A percentile compares a stretch with the other conserved stretches of the same genome.
These are phyloP conservation scores for Ophiostoma triangulosporum DNA, from an alignment of 2,329 filamentous ascomycete species.

Conservation along the genomic window DNA sequence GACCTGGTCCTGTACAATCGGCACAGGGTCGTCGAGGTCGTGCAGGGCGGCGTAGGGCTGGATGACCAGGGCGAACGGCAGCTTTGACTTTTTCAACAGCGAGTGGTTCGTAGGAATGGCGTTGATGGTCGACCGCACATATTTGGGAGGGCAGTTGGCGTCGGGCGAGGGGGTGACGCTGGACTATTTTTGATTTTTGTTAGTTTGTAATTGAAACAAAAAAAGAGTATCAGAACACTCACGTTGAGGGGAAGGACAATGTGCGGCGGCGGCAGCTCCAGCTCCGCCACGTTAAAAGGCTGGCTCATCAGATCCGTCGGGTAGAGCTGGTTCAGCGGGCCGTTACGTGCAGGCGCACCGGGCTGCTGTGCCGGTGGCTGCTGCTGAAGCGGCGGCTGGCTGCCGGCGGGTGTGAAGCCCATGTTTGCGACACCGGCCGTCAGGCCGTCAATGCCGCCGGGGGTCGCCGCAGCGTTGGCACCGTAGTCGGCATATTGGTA, in stretches of 20 bases:
- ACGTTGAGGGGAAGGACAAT: slow-evolving; percentile 88
- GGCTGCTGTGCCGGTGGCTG: slow-evolving; percentile 32
- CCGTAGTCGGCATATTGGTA: slow-evolving; percentile 61
- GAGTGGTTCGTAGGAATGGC: slow-evolving; percentile 85
- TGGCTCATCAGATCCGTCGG: slow-evolving; percentile 84
- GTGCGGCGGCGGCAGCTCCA: slow-evolving; percentile 81
- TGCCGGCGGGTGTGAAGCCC: slow-evolving; percentile 58
- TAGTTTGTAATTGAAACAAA: neutral
- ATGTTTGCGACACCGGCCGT: slow-evolving; percentile 80
- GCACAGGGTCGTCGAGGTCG: slow-evolving; percentile 81
- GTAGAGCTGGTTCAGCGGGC: slow-evolving; percentile 72
- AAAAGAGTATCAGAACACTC: slow-evolving; percentile 28
- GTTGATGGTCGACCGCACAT: slow-evolving; percentile 89
- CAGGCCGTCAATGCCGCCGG: slow-evolving; percentile 52
- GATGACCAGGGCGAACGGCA: slow-evolving; percentile 90
- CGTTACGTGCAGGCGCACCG: slow-evolving; percentile 31
- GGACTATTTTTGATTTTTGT: slow-evolving; percentile 36
- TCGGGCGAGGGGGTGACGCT: slow-evolving; percentile 83
- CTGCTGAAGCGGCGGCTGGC: slow-evolving; percentile 23
- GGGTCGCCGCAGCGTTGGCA: slow-evolving; percentile 27
- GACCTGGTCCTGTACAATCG: slow-evolving; percentile 89
- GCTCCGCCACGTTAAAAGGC: slow-evolving; percentile 84
- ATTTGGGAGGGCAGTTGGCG: slow-evolving; percentile 87
- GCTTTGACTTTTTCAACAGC: slow-evolving; percentile 88
- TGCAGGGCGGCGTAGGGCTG: slow-evolving; percentile 90